Conservation (phyloP, 2,329 filamentous ascomycete genomes). For the Pyricularia sp. region DNA sequence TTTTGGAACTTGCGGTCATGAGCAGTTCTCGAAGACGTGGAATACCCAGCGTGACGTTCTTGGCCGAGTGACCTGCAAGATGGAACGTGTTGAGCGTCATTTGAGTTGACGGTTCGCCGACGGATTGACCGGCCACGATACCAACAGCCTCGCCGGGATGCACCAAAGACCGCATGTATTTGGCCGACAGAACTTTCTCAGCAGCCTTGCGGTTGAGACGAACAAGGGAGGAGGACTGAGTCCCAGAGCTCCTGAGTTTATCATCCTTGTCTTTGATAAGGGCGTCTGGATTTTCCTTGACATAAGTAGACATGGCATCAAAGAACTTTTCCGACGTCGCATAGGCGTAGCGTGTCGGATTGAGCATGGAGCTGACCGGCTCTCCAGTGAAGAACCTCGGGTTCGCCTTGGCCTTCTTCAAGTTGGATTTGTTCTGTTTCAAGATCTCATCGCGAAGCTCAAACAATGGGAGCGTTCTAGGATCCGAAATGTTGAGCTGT, state of each 20-base stretch:
- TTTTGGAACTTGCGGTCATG: slow-evolving; percentile 88
- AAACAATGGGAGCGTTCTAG: slow-evolving; percentile 33
- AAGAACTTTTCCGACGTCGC: slow-evolving; percentile 87
- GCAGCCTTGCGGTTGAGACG: slow-evolving; percentile 60
- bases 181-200: slow-evolving; percentile 76
- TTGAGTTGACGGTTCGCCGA: slow-evolving; percentile 95
- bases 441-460: slow-evolving; percentile 52
- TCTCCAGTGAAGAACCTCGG: slow-evolving; percentile 53
- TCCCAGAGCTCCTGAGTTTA: slow-evolving; percentile 21
- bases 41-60: slow-evolving; percentile 97
- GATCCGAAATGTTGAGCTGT: slow-evolving; percentile 57
- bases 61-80: slow-evolving; percentile 94
- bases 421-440: slow-evolving; percentile 72
- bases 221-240: slow-evolving; percentile 23
- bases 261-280: slow-evolving; percentile 43
- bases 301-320: slow-evolving; percentile 61
- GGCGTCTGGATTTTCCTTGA: slow-evolving; percentile 64
- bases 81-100: slow-evolving; percentile 99
- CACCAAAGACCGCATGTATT: slow-evolving; percentile 85
- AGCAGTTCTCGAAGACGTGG: slow-evolving; percentile 93
- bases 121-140: slow-evolving; percentile 91
- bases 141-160: slow-evolving; percentile 95
- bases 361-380: slow-evolving; percentile 63
- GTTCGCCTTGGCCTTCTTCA: slow-evolving; percentile 58
- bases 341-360: slow-evolving; percentile 70